Conservation (phyloP, 352 stramenopile species). For the Thalassiosira ordinaria region DNA sequence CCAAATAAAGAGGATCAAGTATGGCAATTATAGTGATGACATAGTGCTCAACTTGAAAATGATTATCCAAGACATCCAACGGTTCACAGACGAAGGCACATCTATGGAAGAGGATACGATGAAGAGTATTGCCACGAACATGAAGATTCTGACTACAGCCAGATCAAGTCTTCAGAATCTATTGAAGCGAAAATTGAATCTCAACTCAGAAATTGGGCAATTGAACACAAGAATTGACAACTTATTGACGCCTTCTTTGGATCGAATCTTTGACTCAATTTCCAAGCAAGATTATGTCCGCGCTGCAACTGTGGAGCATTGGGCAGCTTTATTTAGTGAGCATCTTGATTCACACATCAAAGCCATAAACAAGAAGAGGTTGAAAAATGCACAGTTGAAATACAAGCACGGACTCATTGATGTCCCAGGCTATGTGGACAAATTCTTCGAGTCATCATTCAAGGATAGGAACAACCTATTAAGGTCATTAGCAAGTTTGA, state of each 20-base stretch:
- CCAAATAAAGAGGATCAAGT: conserved; percentile 65
- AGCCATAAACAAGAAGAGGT: not conserved
- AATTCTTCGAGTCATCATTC: conserved; percentile 30
- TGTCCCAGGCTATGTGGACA: conserved; percentile 14
- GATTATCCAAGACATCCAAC: conserved; percentile 16
- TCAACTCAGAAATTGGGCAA: not conserved
- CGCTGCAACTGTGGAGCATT: not conserved
- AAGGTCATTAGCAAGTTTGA: conserved; percentile 32
- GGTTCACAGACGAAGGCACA: not conserved
- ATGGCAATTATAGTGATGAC: not conserved
- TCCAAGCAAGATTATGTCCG: conserved; percentile 33
- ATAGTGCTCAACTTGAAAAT: not conserved
- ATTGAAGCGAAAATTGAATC: conserved; percentile 19
- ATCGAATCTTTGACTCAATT: conserved; percentile 7
- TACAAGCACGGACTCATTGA: not conserved
- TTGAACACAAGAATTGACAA: conserved; percentile 15
- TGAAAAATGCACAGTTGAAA: conserved; percentile 2
- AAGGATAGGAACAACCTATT: conserved; percentile 8
- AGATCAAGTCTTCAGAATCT: conserved; percentile 22
- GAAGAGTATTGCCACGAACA: conserved; percentile 15
- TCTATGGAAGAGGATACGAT: not conserved
- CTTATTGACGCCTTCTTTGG: not conserved
- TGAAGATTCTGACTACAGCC: conserved; percentile 24
- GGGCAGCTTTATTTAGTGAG: conserved; percentile 13
- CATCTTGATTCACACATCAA: conserved; percentile 14